Evolutionary conservation across 1,284 basidiomycete genomes (phyloP).

Genomic region (Trichosporon sp.): DNA sequence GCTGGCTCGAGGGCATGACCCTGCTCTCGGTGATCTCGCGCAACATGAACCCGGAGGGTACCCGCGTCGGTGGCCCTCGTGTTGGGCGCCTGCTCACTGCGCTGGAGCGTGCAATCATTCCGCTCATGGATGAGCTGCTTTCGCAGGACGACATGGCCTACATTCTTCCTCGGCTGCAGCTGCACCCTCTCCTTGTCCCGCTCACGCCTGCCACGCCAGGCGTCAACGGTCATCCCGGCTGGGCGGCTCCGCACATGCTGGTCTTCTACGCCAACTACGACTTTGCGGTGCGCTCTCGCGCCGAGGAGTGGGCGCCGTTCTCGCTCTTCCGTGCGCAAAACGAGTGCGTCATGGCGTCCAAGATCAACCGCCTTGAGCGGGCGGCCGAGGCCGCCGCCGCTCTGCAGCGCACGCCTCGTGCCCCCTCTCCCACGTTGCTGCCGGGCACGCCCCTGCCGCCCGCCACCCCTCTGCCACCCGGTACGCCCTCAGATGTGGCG

Average conservation of each 20-base stretch:
- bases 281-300: conserved; percentile 45
- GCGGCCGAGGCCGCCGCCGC: conserved; percentile 3
- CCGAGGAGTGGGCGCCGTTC: conserved; percentile 49
- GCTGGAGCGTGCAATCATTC: conserved; percentile 41
- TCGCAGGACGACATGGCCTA: conserved; percentile 41
- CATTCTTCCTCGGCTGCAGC: conserved; percentile 39
- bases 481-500: not conserved
- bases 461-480: conserved; percentile 1
- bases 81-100: conserved; percentile 29
- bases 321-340: conserved; percentile 47
- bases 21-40: conserved; percentile 43
- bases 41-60: conserved; percentile 28
- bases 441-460: not conserved
- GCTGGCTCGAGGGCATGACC: conserved; percentile 42
- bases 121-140: conserved; percentile 44
- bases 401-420: conserved; percentile 3
- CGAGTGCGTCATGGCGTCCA: conserved; percentile 46
- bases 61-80: conserved; percentile 25
- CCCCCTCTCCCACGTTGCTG: conserved; percentile 3
- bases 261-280: conserved; percentile 50
- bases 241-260: conserved; percentile 46
- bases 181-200: conserved; percentile 42
- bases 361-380: conserved; percentile 18
- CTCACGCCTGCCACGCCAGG: conserved; percentile 28
- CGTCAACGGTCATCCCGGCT: conserved; percentile 18